phyloP scores from a whole-genome alignment of 2,329 filamentous ascomycete species.

The Pyrenophora tritici-repentis region DNA sequence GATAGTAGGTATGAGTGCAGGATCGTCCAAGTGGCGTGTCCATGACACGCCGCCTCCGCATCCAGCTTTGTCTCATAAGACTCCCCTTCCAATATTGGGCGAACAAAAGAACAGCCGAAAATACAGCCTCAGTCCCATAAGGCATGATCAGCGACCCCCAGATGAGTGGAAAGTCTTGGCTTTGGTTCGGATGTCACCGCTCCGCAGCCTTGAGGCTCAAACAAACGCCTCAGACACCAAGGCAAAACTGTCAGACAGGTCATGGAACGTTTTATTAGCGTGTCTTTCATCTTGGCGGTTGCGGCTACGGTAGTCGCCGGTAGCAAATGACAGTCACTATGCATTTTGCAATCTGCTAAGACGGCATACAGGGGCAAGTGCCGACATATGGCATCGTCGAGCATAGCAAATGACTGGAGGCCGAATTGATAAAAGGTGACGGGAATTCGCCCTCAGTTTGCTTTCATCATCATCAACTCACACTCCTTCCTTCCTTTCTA shows the following conservation, averaged over 20 bases:
- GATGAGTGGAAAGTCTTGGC: conserved; percentile 20
- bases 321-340: conserved; percentile 15
- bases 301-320: conserved; percentile 26
- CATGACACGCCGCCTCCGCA: not conserved
- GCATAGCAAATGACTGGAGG: not conserved
- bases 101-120: conserved; percentile 9
- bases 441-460: conserved; percentile 18
- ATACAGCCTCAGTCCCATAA: conserved; percentile 4
- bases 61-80: conserved; percentile 11
- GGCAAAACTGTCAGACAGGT: conserved; percentile 28
- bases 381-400: conserved; percentile 11
- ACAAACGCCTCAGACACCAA: conserved; percentile 21
- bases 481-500: conserved; percentile 26
- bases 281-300: conserved; percentile 31
- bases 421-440: conserved; percentile 35
- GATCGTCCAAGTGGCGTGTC: not conserved
- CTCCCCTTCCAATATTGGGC: not conserved
- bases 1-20: not conserved
- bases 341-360: conserved; percentile 16
- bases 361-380: conserved; percentile 22
- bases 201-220: conserved; percentile 27
- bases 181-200: conserved; percentile 14
- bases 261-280: conserved; percentile 34
- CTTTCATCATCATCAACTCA: conserved; percentile 26
- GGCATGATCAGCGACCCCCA: conserved; percentile 17